A percentile compares a stretch with the other conserved stretches of the same genome.
These are phyloP conservation scores for Emericellopsis cladophorae DNA, from an alignment of 2,329 filamentous ascomycete genomes.

Conservation along the genomic window DNA sequence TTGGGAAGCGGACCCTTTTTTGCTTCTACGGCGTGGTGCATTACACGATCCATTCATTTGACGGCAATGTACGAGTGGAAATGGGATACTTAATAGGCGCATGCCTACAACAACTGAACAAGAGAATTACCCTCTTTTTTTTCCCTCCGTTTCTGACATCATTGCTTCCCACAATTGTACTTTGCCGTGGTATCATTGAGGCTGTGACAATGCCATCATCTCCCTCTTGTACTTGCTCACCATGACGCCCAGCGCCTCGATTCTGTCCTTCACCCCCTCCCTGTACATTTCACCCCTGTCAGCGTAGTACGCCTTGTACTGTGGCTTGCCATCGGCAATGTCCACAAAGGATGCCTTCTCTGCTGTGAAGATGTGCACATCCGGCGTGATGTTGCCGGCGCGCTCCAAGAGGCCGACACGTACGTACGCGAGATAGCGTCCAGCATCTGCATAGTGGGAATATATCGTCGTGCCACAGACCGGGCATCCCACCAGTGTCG, in stretches of 20 bases:
- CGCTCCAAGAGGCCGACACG: constrained; percentile 30
- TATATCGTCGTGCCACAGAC: constrained; percentile 25
- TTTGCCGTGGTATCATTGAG: too few species aligned
- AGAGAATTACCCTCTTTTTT: background rate
- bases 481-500: constrained; percentile 28
- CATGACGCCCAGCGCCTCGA: constrained; percentile 8
- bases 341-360: constrained; percentile 6
- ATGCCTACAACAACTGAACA: too few species aligned
- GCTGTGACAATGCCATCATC: too few species aligned
- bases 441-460: constrained; percentile 23
- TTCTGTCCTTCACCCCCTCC: constrained; percentile 17
- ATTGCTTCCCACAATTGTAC: constrained; percentile 4
- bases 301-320: constrained; percentile 22
- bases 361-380: constrained; percentile 28
- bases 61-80: too few species aligned
- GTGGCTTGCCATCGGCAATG: constrained; percentile 19
- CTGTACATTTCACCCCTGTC: constrained; percentile 17
- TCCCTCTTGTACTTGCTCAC: background rate
- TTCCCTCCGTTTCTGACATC: constrained; percentile 1
- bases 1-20: too few species aligned
- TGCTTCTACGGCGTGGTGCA: too few species aligned
- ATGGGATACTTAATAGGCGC: too few species aligned
- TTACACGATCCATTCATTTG: too few species aligned
- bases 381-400: constrained; percentile 22
- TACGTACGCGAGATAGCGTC: constrained; percentile 20